Percentiles rank a stretch among this genome's conserved stretches.
phyloP scores from a whole-genome alignment of 2,329 filamentous ascomycete genomes.

The Penicillium carneum region DNA sequence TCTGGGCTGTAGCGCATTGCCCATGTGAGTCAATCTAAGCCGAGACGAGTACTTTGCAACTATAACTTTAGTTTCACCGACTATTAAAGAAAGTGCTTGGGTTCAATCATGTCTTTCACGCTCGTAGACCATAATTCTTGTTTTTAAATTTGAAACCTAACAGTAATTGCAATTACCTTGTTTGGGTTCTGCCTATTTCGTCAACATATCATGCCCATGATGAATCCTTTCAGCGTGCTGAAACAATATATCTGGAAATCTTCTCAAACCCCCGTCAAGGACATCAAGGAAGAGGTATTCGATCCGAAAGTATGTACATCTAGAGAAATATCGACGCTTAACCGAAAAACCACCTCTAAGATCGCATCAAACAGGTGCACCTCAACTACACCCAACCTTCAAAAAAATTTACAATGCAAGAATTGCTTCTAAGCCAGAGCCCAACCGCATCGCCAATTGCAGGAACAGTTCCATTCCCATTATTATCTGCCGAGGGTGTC shows the following conservation, averaged over 20 bases:
- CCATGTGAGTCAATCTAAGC: slow-evolving; percentile 3
- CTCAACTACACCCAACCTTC: slow-evolving; percentile 23
- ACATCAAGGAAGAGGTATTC: slow-evolving; percentile 6
- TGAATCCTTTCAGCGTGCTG: slow-evolving; percentile 3
- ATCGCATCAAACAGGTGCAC: slow-evolving; percentile 21
- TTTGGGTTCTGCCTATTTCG: not conserved
- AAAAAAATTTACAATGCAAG: slow-evolving; percentile 25
- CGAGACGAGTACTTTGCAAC: not conserved
- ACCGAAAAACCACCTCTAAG: not conserved
- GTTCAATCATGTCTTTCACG: not conserved
- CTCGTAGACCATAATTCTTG: not conserved
- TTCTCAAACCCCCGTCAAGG: not conserved
- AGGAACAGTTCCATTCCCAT: slow-evolving; percentile 24
- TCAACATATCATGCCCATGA: not conserved
- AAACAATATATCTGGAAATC: not conserved
- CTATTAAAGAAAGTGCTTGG: not conserved
- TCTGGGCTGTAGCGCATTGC: not conserved
- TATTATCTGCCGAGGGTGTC: slow-evolving; percentile 22
- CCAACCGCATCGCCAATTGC: slow-evolving; percentile 20
- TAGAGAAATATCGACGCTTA: not conserved
- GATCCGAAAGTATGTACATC: slow-evolving; percentile 10
- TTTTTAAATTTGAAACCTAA: not conserved
- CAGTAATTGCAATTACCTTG: not conserved
- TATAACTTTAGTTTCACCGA: not conserved
- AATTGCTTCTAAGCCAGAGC: slow-evolving; percentile 17